Base-by-base conservation (phyloP, 179 eudicot species). In the Vitellaria paradoxa region DNA sequence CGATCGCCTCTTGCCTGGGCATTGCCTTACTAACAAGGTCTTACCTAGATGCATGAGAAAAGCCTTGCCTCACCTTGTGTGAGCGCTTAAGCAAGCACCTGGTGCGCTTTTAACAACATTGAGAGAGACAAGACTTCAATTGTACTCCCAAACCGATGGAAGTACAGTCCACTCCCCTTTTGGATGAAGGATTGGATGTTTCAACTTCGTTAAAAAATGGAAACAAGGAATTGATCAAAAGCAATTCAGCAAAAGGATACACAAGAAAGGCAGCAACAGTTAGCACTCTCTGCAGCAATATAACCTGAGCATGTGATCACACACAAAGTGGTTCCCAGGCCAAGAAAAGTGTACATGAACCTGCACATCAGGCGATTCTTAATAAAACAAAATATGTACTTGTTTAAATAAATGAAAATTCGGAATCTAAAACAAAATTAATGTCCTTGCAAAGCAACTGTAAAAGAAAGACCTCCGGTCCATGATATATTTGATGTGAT, bases 271-370 rank as follows among this genome's bases (percentile, higher is more conserved):
- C 98, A 92, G 74, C 93, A 92, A n/a, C 93, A 92, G 76, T 90
- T 92, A 68, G 84, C 79, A 72, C 94, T 93, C 84, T 93, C 97
- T 5, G 94, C 97, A 74, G 94, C 94, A 82, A 93, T 81, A 81
- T 93, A 93, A 57, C 98, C 98, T 1, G 88, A 84, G 85, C 91
- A 90, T 24, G 97, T 81, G 75, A 90, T 82, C 68, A 90, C 70
- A 73, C 92, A 90, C 82, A 89, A 80, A 57, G 79, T 78, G 46
- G 81, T 76, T 57, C 95, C 98, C 59, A 93, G 65, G 76, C 90
- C 97, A 72, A 90, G 82, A 75, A 88, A 87, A 70, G 89, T 74
- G 82, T 89, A 92, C 75, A 93, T 89, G 80, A 93, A 93, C 98
- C 97, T 92, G 89, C 79, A 87, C 18, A 30, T 15, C 0, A 72